Evolutionary conservation across 345 rosid genomes (phyloP).

Genomic region (Eucalyptus shirleyi): DNA sequence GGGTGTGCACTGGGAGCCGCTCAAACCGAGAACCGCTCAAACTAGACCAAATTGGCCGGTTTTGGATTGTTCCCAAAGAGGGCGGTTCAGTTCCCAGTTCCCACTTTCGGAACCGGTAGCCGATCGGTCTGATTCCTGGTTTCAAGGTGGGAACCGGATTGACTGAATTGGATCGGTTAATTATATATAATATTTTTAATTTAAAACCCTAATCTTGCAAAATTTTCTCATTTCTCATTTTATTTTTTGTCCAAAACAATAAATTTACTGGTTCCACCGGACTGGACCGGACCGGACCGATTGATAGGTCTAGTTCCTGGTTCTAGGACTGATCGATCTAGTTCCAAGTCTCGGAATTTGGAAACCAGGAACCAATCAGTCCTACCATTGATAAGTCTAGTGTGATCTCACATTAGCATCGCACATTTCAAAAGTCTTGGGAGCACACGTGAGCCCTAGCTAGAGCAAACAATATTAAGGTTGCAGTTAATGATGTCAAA

Average conservation of each 20-base stretch:
- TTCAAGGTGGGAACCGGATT: fast-evolving
- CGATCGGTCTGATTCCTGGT: fast-evolving
- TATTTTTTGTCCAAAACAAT: fast-evolving
- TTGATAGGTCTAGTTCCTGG: fast-evolving
- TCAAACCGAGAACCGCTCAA: fast-evolving
- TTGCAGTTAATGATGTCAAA: too few species aligned
- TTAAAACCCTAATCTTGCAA: too few species aligned
- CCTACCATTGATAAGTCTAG: too few species aligned
- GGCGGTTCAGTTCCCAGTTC: fast-evolving
- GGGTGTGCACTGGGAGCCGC: fast-evolving
- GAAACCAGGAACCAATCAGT: fast-evolving
- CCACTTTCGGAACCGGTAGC: fast-evolving
- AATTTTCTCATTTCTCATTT: too few species aligned
- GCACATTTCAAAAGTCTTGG: too few species aligned
- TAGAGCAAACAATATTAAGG: too few species aligned
- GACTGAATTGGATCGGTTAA: fast-evolving
- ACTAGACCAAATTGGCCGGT: fast-evolving
- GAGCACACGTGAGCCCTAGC: too few species aligned
- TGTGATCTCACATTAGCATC: too few species aligned
- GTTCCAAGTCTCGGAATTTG: fast-evolving
- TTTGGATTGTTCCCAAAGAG: fast-evolving
- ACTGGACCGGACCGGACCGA: fast-evolving
- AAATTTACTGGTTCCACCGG: fast-evolving
- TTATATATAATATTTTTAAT: too few species aligned
- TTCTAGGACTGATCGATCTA: fast-evolving